Evolutionary conservation across 306 rosid species (phyloP).

Genomic region (Betula pendula): DNA sequence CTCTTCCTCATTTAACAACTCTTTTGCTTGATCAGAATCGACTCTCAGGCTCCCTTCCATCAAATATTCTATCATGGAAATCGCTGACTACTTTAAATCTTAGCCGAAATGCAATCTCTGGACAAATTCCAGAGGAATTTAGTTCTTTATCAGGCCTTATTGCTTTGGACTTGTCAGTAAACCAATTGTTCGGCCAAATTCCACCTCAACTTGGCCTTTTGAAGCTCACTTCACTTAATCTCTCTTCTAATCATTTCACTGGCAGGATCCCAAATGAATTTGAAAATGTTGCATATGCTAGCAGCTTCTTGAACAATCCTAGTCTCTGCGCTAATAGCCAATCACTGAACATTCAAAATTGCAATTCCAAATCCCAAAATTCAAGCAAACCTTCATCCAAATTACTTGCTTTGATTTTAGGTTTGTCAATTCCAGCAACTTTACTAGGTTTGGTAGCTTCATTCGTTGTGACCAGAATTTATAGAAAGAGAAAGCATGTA

Average conservation of each 20-base stretch:
- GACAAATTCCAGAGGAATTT: constrained; percentile 46
- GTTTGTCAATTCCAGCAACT: constrained; percentile 24
- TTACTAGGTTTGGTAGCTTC: constrained; percentile 27
- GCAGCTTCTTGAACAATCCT: constrained; percentile 70
- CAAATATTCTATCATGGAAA: constrained; percentile 52
- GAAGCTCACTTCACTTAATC: constrained; percentile 28
- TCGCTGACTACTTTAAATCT: constrained; percentile 42
- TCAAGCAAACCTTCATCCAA: constrained; percentile 42
- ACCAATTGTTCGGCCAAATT: constrained; percentile 63
- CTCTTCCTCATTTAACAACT: constrained; percentile 33
- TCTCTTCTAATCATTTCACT: constrained; percentile 53
- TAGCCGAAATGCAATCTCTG: constrained; percentile 49
- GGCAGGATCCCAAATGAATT: constrained; percentile 58
- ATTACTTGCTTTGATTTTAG: constrained; percentile 45
- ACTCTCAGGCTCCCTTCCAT: constrained; percentile 52
- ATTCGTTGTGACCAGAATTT: constrained; percentile 14
- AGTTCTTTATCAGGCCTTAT: constrained; percentile 42
- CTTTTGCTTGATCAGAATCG: constrained; percentile 57
- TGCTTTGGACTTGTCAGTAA: constrained; percentile 58
- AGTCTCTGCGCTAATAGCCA: constrained; percentile 56
- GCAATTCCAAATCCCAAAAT: constrained; percentile 30
- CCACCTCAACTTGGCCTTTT: constrained; percentile 36
- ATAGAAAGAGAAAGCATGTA: constrained; percentile 33
- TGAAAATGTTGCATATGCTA: constrained; percentile 36
- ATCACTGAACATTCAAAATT: constrained; percentile 33